A percentile compares a stretch with the other conserved stretches of the same genome.
These are phyloP conservation scores for Hericium erinaceus DNA, from an alignment of 768 basidiomycete species.

Conservation along the genomic window DNA sequence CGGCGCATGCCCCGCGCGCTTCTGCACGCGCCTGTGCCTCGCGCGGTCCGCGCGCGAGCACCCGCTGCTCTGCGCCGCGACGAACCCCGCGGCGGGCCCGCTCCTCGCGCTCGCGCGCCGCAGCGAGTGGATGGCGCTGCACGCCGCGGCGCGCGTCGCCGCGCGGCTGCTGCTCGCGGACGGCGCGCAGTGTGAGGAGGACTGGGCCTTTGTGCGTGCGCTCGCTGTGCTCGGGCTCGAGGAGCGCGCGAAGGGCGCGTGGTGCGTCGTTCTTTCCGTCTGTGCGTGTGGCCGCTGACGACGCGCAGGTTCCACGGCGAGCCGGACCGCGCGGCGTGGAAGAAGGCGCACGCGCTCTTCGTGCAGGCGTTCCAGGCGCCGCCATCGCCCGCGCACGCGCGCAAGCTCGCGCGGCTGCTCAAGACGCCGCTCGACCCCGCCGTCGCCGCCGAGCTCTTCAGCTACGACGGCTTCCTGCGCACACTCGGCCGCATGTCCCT, in stretches of 20 bases:
- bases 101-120: constrained; percentile 52
- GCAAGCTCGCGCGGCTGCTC: constrained; percentile 48
- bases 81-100: constrained; percentile 59
- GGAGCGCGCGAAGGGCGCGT: constrained; percentile 41
- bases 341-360: constrained; percentile 49
- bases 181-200: constrained; percentile 35
- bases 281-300: constrained; percentile 6
- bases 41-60: constrained; percentile 55
- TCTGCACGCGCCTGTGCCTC: constrained; percentile 76
- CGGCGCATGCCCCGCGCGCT: constrained; percentile 51
- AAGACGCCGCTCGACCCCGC: constrained; percentile 38
- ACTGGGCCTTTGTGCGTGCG: constrained; percentile 47
- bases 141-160: constrained; percentile 62
- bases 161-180: constrained; percentile 50
- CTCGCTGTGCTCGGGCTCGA: constrained; percentile 75
- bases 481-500: constrained; percentile 75
- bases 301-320: constrained; percentile 25
- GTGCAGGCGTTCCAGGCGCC: constrained; percentile 58
- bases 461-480: constrained; percentile 65
- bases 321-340: constrained; percentile 61
- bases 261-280: constrained; percentile 23
- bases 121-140: constrained; percentile 66
- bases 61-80: constrained; percentile 61
- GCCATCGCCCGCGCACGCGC: constrained; percentile 36
- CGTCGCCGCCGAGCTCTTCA: constrained; percentile 53